Evolutionary conservation across 1,284 basidiomycete species (phyloP).

Genomic region (Paramarasmius palmivorus): DNA sequence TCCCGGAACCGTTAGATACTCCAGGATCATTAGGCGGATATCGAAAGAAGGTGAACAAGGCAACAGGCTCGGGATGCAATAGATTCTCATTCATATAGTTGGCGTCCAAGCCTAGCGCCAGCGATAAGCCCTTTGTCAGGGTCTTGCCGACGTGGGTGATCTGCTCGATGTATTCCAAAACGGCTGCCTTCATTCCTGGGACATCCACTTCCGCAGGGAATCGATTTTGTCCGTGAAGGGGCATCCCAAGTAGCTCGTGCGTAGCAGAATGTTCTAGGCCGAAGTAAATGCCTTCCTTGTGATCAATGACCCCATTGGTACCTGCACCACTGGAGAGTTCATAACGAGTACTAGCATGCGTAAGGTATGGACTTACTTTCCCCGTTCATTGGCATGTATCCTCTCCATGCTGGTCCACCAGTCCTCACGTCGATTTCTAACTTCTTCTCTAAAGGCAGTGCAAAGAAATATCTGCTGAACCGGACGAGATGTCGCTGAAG

Average conservation of each 20-base stretch:
- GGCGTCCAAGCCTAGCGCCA: conserved; percentile 13
- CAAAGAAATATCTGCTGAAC: conserved; percentile 11
- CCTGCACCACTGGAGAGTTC: too few relatives aligned
- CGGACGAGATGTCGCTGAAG: too few relatives aligned
- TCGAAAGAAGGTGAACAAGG: conserved; percentile 14
- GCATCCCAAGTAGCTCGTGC: conserved; percentile 16
- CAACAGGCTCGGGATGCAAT: conserved; percentile 15
- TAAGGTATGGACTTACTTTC: conserved; percentile 5
- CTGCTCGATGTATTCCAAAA: conserved; percentile 11
- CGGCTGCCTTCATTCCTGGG: conserved; percentile 10
- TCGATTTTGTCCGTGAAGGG: conserved; percentile 15
- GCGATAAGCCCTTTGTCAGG: conserved; percentile 6
- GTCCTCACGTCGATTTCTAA: conserved; percentile 16
- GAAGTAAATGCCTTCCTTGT: conserved; percentile 18
- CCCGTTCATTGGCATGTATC: conserved; percentile 19
- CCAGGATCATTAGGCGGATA: conserved; percentile 7
- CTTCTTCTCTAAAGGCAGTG: conserved; percentile 15
- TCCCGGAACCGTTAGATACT: conserved; percentile 5
- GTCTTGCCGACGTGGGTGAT: conserved; percentile 13
- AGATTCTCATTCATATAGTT: conserved; percentile 5
- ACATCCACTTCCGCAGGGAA: conserved; percentile 15
- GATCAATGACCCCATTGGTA: conserved; percentile 11
- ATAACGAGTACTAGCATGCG: background rate
- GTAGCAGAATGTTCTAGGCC: background rate
- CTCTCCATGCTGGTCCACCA: conserved; percentile 19